phyloP scores from a whole-genome alignment of 2,329 filamentous ascomycete species.

The Alternaria atra region DNA sequence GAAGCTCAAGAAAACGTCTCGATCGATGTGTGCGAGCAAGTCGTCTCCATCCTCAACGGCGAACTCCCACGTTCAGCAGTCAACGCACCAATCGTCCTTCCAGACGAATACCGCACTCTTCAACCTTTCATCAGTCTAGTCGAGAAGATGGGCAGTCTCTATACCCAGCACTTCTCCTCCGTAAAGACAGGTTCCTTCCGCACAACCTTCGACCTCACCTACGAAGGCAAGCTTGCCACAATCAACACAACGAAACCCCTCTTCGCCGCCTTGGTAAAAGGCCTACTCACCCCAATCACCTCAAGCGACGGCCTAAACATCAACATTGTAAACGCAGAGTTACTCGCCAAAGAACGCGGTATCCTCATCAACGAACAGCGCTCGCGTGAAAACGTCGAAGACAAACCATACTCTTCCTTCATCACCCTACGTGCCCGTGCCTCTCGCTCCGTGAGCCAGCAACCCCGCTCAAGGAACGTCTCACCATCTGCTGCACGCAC shows the following conservation, averaged over 20 bases:
- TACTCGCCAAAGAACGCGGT: slow-evolving; percentile 79
- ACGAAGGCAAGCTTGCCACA: slow-evolving; percentile 76
- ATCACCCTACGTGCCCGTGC: slow-evolving; percentile 72
- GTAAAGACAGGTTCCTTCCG: slow-evolving; percentile 59
- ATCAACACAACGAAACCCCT: slow-evolving; percentile 80
- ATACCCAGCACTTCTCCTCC: slow-evolving; percentile 76
- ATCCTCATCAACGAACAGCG: slow-evolving; percentile 80
- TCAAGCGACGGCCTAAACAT: slow-evolving; percentile 72
- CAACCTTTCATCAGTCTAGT: slow-evolving; percentile 79
- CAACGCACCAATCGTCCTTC: slow-evolving; percentile 82
- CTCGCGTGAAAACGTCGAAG: slow-evolving; percentile 66
- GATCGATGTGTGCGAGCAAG: slow-evolving; percentile 83
- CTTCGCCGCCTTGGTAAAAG: slow-evolving; percentile 81
- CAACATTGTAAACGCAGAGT: slow-evolving; percentile 82
- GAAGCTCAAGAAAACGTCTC: slow-evolving; percentile 88
- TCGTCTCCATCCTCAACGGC: slow-evolving; percentile 75
- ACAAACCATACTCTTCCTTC: slow-evolving; percentile 72
- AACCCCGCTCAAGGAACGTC: slow-evolving; percentile 38
- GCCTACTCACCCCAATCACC: slow-evolving; percentile 74
- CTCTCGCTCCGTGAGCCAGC: slow-evolving; percentile 46
- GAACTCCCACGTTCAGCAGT: slow-evolving; percentile 79
- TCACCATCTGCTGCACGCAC: slow-evolving; percentile 37
- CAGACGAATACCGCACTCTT: slow-evolving; percentile 79
- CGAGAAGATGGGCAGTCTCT: slow-evolving; percentile 80
- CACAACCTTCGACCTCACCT: slow-evolving; percentile 77